These are phyloP conservation scores for Ilyonectria mors-panacis DNA, from an alignment of 2,329 filamentous ascomycete species.

Conservation along the genomic window DNA sequence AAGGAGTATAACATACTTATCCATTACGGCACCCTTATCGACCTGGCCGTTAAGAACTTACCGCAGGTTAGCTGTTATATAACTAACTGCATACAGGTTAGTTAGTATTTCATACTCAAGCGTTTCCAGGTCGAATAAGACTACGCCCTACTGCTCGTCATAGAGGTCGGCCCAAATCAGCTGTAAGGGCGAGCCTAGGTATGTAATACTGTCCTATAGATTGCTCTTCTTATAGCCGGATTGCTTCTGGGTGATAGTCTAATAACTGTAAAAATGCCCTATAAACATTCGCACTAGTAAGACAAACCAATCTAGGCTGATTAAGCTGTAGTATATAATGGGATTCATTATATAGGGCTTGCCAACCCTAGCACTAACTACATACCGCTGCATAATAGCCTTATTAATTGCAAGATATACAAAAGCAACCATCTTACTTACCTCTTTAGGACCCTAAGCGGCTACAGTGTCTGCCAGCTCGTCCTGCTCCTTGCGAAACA, in stretches of 20 bases:
- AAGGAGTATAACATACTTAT: slow-evolving; percentile 38
- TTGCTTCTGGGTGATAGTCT: slow-evolving; percentile 36
- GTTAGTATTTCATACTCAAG: slow-evolving; percentile 36
- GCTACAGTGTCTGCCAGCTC: slow-evolving; percentile 36
- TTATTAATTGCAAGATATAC: slow-evolving; percentile 44
- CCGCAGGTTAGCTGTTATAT: slow-evolving; percentile 25
- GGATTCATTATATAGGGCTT: slow-evolving; percentile 16
- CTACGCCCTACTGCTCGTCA: slow-evolving; percentile 38
- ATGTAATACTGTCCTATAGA: slow-evolving; percentile 36
- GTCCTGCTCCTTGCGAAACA: slow-evolving; percentile 41
- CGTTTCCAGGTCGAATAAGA: slow-evolving; percentile 37
- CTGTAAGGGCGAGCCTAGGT: slow-evolving; percentile 42
- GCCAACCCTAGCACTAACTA: too few species aligned
- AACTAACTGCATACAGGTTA: slow-evolving; percentile 39
- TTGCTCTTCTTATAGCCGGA: too few species aligned
- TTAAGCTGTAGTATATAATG: slow-evolving; percentile 33
- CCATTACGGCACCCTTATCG: neutral
- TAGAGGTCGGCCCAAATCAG: slow-evolving; percentile 39
- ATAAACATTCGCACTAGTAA: slow-evolving; percentile 41
- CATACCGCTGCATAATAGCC: slow-evolving; percentile 38
- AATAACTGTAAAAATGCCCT: slow-evolving; percentile 41
- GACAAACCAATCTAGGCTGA: slow-evolving; percentile 34
- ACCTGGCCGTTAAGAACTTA: slow-evolving; percentile 31
- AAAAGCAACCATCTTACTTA: slow-evolving; percentile 40
- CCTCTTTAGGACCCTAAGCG: slow-evolving; percentile 21